Base-by-base conservation (phyloP, 306 rosid genomes). In the Begonia peltatifolia region DNA sequence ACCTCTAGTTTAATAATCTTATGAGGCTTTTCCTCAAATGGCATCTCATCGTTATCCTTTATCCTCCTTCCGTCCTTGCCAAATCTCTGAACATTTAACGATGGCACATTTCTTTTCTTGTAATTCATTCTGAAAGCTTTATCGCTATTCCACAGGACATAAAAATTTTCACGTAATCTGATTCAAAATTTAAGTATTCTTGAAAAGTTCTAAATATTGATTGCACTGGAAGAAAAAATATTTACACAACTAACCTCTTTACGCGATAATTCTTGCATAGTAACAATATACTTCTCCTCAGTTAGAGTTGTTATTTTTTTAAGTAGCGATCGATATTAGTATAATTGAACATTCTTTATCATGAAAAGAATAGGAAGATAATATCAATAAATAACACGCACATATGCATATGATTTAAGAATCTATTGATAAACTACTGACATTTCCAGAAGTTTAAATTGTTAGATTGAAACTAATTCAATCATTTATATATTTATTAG, bases 211-310 rank as follows among this genome's bases (percentile, higher is more conserved):
- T 20, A 20, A 42, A 42, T 9, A 12, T 6, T 0, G 46, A 9
- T 2, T 42, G 46, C 12, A 9, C 10, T 42, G 2, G 46, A 12
- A 2, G 12, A 42, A 42, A 2, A 12, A 42, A 42, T 9, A 42
- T 1, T 9, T 42, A 2, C 6, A 9, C 1, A 13, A 47, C 48
- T 12, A 47, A 60, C 66, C 62, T 54, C 54, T 12, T 3, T 50
- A 18, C 43, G 53, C 42, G 63, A 68, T 16, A 51, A 36, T 11
- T 56, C 49, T 13, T 51, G 41, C 50, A 68, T n/a, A 47, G 59
- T 58, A 18, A 53, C 50, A 15, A 44, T 48, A 47, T 68, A 50
- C 60, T 66, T 68, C 43, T 50, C 46, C 22, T 42, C 6, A 18
- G 59, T 59, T 43, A 61, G 59, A 30, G 9, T 35, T 14, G 18